These are phyloP conservation scores for Abortiporus biennis DNA, from an alignment of 1,284 basidiomycete species.

Conservation along the genomic window DNA sequence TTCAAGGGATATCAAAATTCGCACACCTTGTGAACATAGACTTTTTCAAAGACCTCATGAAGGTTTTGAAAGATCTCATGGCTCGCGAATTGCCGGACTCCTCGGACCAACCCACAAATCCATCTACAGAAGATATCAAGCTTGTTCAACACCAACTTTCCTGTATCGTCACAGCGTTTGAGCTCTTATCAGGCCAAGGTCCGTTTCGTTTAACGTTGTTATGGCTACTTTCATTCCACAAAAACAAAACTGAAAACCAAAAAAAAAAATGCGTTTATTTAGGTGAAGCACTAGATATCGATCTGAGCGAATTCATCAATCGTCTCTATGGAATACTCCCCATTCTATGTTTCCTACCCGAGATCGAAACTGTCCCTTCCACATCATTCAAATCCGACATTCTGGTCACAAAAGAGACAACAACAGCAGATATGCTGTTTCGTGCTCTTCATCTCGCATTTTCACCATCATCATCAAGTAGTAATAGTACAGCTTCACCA, in stretches of 20 bases:
- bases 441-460: conserved; percentile 79
- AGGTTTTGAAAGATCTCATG: conserved; percentile 80
- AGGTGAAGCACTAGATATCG: conserved; percentile 96
- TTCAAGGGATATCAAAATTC: conserved; percentile 90
- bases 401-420: conserved; percentile 26
- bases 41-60: conserved; percentile 95
- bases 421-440: conserved; percentile 77
- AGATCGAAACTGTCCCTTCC: conserved; percentile 37
- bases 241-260: conserved; percentile 7
- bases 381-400: conserved; percentile 17
- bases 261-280: conserved; percentile 1
- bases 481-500: conserved; percentile 51
- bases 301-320: conserved; percentile 85
- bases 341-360: conserved; percentile 47
- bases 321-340: conserved; percentile 69
- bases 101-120: conserved; percentile 37
- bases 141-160: conserved; percentile 63
- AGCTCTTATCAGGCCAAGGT: conserved; percentile 95
- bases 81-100: conserved; percentile 35
- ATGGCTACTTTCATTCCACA: conserved; percentile 2
- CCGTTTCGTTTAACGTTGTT: conserved; percentile 13
- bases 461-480: conserved; percentile 49
- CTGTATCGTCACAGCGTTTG: conserved; percentile 94
- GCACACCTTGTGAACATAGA: conserved; percentile 98
- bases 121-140: conserved; percentile 18